Evolutionary conservation across 2,329 filamentous ascomycete species (phyloP).

Genomic region (Colletotrichum tropicicola): DNA sequence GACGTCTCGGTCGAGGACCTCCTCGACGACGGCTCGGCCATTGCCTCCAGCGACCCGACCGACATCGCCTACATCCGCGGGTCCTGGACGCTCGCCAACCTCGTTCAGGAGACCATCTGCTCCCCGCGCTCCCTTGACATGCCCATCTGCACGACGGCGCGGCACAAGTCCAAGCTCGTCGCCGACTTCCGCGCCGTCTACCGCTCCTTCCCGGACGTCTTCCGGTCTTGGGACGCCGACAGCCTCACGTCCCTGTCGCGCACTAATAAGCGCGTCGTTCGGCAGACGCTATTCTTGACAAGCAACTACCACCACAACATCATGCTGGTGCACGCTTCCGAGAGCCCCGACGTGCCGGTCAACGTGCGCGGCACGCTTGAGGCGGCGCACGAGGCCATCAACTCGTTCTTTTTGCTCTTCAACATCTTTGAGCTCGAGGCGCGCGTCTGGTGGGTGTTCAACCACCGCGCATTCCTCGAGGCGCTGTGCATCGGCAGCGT

Average conservation of each 20-base stretch:
- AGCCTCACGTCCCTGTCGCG: slow-evolving; percentile 65
- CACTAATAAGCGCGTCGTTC: slow-evolving; percentile 71
- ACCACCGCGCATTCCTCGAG: slow-evolving; percentile 82
- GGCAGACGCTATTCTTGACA: slow-evolving; percentile 81
- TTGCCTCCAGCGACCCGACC: slow-evolving; percentile 68
- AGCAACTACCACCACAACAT: slow-evolving; percentile 86
- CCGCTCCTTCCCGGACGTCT: slow-evolving; percentile 75
- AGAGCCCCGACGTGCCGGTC: slow-evolving; percentile 69
- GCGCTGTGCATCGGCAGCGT: slow-evolving; percentile 73
- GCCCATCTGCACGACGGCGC: slow-evolving; percentile 73
- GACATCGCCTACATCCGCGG: slow-evolving; percentile 78
- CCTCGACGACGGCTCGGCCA: slow-evolving; percentile 66
- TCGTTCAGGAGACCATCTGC: slow-evolving; percentile 81
- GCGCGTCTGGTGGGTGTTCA: slow-evolving; percentile 86
- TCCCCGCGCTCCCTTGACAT: slow-evolving; percentile 78
- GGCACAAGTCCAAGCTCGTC: slow-evolving; percentile 76
- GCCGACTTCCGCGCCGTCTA: slow-evolving; percentile 76
- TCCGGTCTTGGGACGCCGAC: slow-evolving; percentile 73
- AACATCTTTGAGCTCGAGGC: slow-evolving; percentile 75
- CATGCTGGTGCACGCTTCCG: slow-evolving; percentile 80
- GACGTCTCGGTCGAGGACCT: slow-evolving; percentile 82
- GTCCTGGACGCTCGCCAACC: slow-evolving; percentile 81
- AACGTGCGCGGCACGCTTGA: slow-evolving; percentile 77
- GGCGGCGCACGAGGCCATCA: slow-evolving; percentile 79
- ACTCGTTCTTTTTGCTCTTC: slow-evolving; percentile 79